Evolutionary conservation across 2,329 filamentous ascomycete genomes (phyloP), one percentile per base, ranked within the genome.

Genomic region (Leptographium wingfieldii): DNA sequence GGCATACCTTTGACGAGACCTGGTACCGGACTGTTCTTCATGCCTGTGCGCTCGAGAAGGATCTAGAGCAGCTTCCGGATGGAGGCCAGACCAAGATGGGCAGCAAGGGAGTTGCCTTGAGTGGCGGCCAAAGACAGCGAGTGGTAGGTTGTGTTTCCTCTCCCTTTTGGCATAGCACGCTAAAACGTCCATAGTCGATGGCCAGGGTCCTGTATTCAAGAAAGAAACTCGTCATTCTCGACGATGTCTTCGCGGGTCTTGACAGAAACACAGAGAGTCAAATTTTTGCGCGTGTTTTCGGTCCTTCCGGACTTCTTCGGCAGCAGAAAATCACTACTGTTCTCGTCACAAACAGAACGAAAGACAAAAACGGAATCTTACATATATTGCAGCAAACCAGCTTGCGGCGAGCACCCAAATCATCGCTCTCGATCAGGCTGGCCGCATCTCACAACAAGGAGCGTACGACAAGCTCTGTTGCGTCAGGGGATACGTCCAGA

Each of bases 191-290:
- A 29, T 55, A 74, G 67, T 70, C 73, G 1, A 66, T 80, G 2
- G 77, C 78, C 3, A 69, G 78, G 16, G 76, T 76, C 1, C 64
- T 80, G 0, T 80, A 77, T 60, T 69, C 73, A 1, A 64, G 69
- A 12, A 68, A 65, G 5, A 65, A 71, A 1, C 66, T 79, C 0
- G 25, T 76, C 1, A 48, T 81, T 4, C 66, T 81, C 1, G 78
- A 80, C 60, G 77, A 80, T 56, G 66, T 72, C 0, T 73, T 80
- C 46, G 76, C 76, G 55, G 73, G 72, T 0, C 69, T 80, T 2
- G 77, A 79, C 60, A 69, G 69, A 1, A 67, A 71, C 3, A 82
- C 79, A 0, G 69, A 75, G 16, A 65, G 71, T 9, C 63, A 68
- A 3, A 68, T 81, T 3, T 75, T 79, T 48, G 65, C 72, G 16